Evolutionary conservation across 2,329 filamentous ascomycete genomes (phyloP), one percentile per base, ranked within the genome.

Genomic region (Truncatella angustata): DNA sequence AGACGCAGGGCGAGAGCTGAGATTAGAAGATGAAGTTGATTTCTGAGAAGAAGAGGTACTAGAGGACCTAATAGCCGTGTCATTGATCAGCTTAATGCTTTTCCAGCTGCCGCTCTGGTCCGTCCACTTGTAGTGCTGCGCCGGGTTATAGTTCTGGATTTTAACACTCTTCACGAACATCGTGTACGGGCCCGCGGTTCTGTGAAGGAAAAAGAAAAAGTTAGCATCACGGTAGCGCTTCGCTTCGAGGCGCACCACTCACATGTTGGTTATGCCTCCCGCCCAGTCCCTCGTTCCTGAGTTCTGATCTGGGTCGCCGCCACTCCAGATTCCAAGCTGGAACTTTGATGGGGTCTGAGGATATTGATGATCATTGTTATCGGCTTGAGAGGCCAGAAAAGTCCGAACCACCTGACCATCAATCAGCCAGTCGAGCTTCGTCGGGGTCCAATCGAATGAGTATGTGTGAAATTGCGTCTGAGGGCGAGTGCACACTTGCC

Each of bases 131-230:
- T 66, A 67, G 24, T 65, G 52, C 51, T 60, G 63, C 3, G 65
- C 64, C 7, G 65, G 65, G 51, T 65, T 63, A 50, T 66, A 66
- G 53, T 66, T 66, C 14, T 60, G 66, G 47, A 67, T 67, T 21
- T 60, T 65, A 49, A 66, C 64, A 35, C 64, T 66, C 53, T 58
- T 60, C 16, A 67, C 63, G n/a, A 58, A 61, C 57, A 62, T 63
- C 2, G 59, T 66, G 43, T 66, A 67, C 4, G 65, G 65, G 40
- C 43, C 58, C 1, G 39, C 46, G 7, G 55, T 46, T 35, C 43
- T 46, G 10, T 14, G 7, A 21, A n/a, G n/a, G n/a, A n/a, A n/a
- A n/a, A n/a, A n/a, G n/a, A n/a, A n/a, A n/a, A n/a, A n/a, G 24
- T 14, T 26, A 5, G 7, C 14, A 44, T 42, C 37, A 16, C 2